Evolutionary conservation across 306 rosid genomes (phyloP), one percentile per base, ranked within the genome.

Genomic region (Delonix regia): DNA sequence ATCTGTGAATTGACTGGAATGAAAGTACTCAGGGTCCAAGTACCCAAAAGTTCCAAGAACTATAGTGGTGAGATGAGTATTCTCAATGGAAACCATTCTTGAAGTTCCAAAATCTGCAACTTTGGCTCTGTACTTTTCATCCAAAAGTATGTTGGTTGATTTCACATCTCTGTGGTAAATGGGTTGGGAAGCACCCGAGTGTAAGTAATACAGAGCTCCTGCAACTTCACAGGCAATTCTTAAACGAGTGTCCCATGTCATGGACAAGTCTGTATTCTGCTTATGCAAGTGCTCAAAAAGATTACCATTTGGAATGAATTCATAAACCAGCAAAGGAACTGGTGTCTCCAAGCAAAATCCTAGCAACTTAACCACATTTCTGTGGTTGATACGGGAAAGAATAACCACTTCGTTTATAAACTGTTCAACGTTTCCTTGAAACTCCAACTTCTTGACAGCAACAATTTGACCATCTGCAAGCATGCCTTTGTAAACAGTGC

Each of bases 381-480:
- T 76, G 22, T 84, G 84, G 57, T 84, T 84, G 44, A 84, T 76
- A 24, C 76, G 87, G 24, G 84, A 84, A 11, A 84, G 87, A 25
- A 84, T 39, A 15, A 79, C 33, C 11, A 80, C 60, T 14, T 83
- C 87, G 9, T 83, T 83, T 18, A 83, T 79, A 33, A 84, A 84
- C 16, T 84, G 79, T 48, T 84, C 80, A 19, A 76, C 68, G 0
- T 71, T 76, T 0, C 87, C 59, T 9, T 67, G 25, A 1, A 80
- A 60, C 13, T 14, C 71, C 11, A 80, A 77, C 14, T 71, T 84
- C 30, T 84, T 80, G 11, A 84, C 76, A 2, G 87, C 87, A 2
- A 84, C 73, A 28, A 84, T 84, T 8, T 38, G 74, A 1, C 82
- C 85, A 59, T 84, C 80, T 21, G 22, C 33, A 0, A 80, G 53